Conservation (phyloP, 768 basidiomycete species). For the Thelephora aurantiotincta region DNA sequence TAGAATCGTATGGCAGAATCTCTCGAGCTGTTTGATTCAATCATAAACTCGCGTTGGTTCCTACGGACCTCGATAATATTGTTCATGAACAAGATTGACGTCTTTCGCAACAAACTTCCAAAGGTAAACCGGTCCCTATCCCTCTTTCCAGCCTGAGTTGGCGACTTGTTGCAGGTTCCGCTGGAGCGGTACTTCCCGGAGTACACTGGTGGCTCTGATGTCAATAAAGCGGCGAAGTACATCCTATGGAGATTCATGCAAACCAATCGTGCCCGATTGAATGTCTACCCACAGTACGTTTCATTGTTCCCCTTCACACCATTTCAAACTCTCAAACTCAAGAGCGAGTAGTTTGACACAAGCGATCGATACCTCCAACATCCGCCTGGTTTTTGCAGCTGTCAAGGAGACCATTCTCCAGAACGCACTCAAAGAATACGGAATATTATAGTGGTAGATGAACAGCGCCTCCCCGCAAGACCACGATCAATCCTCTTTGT, state of each 20-base stretch:
- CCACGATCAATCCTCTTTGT: too few relatives aligned
- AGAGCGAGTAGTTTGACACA: slow-evolving; percentile 51
- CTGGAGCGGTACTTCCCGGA: slow-evolving; percentile 76
- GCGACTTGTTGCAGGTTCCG: slow-evolving; percentile 33
- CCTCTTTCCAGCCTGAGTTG: neutral
- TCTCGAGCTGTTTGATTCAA: slow-evolving; percentile 58
- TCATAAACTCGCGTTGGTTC: slow-evolving; percentile 76
- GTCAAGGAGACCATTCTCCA: slow-evolving; percentile 90
- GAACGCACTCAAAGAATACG: slow-evolving; percentile 76
- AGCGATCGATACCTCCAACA: slow-evolving; percentile 80
- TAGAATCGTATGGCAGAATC: slow-evolving; percentile 72
- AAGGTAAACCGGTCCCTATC: slow-evolving; percentile 18
- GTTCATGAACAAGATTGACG: slow-evolving; percentile 60
- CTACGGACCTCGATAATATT: slow-evolving; percentile 50
- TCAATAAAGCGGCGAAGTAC: slow-evolving; percentile 90
- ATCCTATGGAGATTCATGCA: slow-evolving; percentile 94
- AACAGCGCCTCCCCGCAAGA: neutral
- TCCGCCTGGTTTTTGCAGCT: slow-evolving; percentile 69
- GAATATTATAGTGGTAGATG: slow-evolving; percentile 75
- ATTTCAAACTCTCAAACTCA: slow-evolving; percentile 3
- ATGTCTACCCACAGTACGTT: slow-evolving; percentile 80
- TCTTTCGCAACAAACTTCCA: slow-evolving; percentile 62
- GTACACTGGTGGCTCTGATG: slow-evolving; percentile 78
- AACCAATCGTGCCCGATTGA: slow-evolving; percentile 68
- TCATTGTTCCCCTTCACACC: neutral